Evolutionary conservation across 1,284 basidiomycete genomes (phyloP).

Genomic region (Cutaneotrichosporon sp.): DNA sequence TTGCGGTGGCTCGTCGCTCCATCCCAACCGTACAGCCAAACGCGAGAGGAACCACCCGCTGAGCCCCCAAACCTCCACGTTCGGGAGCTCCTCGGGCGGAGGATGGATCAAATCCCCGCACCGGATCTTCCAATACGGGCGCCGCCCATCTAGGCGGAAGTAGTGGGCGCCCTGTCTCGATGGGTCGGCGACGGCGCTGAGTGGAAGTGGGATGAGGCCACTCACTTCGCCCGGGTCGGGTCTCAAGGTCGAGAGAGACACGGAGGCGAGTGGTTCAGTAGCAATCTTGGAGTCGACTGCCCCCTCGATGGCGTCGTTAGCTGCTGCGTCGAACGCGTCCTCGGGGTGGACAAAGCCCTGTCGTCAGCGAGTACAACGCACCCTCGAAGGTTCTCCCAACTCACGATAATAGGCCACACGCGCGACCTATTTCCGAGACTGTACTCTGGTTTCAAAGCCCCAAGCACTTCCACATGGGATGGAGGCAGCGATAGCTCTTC

Average conservation of each 20-base stretch:
- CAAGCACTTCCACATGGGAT: constrained; percentile 36
- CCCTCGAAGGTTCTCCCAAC: too few relatives aligned
- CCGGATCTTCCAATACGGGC: constrained; percentile 38
- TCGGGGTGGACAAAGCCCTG: constrained; percentile 29
- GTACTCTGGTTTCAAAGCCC: constrained; percentile 36
- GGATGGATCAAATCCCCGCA: constrained; percentile 26
- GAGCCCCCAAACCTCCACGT: constrained; percentile 42
- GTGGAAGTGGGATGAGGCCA: constrained; percentile 34
- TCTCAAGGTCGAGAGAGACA: constrained; percentile 21
- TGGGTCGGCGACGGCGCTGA: constrained; percentile 21
- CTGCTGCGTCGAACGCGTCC: constrained; percentile 7
- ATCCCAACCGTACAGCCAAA: constrained; percentile 29
- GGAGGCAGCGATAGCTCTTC: constrained; percentile 37
- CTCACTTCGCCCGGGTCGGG: constrained; percentile 35
- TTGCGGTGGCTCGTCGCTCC: constrained; percentile 24
- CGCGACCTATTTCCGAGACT: constrained; percentile 38
- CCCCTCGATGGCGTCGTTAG: neutral
- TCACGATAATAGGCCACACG: constrained; percentile 44
- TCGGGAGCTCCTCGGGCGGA: constrained; percentile 9
- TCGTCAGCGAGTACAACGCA: constrained; percentile 15
- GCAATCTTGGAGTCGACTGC: neutral
- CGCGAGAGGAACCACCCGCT: constrained; percentile 42
- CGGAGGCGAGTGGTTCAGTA: constrained; percentile 21
- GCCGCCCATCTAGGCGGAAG: constrained; percentile 32
- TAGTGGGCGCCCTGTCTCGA: constrained; percentile 25